Conservation (phyloP, 345 rosid species). For the Pistacia vera region DNA sequence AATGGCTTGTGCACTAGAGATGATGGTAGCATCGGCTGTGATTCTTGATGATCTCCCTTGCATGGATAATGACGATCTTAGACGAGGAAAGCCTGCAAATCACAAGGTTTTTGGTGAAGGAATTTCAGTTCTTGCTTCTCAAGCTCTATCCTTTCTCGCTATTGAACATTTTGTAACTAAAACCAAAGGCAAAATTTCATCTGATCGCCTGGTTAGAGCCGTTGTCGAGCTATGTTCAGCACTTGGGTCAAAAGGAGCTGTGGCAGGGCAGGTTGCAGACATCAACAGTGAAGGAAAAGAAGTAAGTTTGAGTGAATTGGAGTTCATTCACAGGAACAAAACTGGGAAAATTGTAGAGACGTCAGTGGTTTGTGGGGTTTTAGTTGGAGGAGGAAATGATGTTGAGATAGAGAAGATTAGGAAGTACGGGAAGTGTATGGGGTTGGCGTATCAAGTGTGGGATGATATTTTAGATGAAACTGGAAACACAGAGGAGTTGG, state of each 20-base stretch:
- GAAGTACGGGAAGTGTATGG: conserved; percentile 33
- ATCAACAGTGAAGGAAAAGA: conserved; percentile 45
- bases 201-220: conserved; percentile 36
- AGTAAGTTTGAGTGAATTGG: conserved; percentile 28
- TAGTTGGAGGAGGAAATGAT: conserved; percentile 34
- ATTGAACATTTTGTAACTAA: too few relatives aligned
- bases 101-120: too few relatives aligned
- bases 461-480: conserved; percentile 36
- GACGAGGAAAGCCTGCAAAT: too few relatives aligned
- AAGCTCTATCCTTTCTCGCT: too few relatives aligned
- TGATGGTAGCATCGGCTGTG: too few relatives aligned
- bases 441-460: conserved; percentile 35
- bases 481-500: conserved; percentile 30
- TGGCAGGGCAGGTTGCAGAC: conserved; percentile 58
- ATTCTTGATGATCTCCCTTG: too few relatives aligned
- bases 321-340: conserved; percentile 40
- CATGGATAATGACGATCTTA: too few relatives aligned
- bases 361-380: conserved; percentile 32
- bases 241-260: conserved; percentile 46
- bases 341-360: conserved; percentile 38
- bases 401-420: conserved; percentile 26
- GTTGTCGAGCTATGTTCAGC: conserved; percentile 49
- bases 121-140: too few relatives aligned
- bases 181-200: conserved; percentile 18
- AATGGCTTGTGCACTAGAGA: too few relatives aligned